Conservation (phyloP, 73 alveolate genomes). For the Paramecium caudatum region DNA sequence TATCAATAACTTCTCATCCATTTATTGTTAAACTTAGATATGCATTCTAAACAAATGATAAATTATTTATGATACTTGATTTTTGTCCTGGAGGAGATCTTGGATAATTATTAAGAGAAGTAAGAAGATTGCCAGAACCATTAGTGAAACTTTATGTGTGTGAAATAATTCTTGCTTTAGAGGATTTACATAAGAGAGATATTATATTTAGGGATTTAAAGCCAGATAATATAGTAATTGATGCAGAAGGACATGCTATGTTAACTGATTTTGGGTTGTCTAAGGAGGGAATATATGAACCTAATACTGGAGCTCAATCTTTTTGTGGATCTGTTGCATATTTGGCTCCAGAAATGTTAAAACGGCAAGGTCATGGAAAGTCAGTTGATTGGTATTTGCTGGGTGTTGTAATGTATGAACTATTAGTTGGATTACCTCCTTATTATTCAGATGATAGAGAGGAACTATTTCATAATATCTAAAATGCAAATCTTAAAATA, state of each 20-base stretch:
- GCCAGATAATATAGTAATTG: slow-evolving; percentile 87
- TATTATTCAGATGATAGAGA: slow-evolving; percentile 89
- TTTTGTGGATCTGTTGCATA: slow-evolving; percentile 97
- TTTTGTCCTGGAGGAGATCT: slow-evolving; percentile 98
- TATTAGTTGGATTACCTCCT: slow-evolving; percentile 97
- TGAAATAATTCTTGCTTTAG: slow-evolving; percentile 93
- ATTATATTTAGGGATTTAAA: slow-evolving; percentile 90
- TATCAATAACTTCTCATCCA: slow-evolving; percentile 87
- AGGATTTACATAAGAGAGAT: slow-evolving; percentile 91
- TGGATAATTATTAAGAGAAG: slow-evolving; percentile 84
- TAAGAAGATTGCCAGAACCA: slow-evolving; percentile 91
- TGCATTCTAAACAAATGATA: slow-evolving; percentile 94
- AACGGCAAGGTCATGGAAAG: slow-evolving; percentile 96
- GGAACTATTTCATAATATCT: slow-evolving; percentile 85
- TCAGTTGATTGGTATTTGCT: slow-evolving; percentile 97
- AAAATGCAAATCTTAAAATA: slow-evolving; percentile 82
- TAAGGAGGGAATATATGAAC: slow-evolving; percentile 92
- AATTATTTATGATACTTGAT: slow-evolving; percentile 88
- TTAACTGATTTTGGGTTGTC: slow-evolving; percentile 97
- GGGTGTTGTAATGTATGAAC: slow-evolving; percentile 96
- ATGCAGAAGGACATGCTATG: slow-evolving; percentile 95
- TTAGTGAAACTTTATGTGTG: slow-evolving; percentile 88
- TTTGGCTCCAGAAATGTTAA: slow-evolving; percentile 97
- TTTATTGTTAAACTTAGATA: slow-evolving; percentile 89
- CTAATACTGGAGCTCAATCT: slow-evolving; percentile 84